Evolutionary conservation across 139 green algal genomes (phyloP).

Genomic region (Chlamydomonas sp.): DNA sequence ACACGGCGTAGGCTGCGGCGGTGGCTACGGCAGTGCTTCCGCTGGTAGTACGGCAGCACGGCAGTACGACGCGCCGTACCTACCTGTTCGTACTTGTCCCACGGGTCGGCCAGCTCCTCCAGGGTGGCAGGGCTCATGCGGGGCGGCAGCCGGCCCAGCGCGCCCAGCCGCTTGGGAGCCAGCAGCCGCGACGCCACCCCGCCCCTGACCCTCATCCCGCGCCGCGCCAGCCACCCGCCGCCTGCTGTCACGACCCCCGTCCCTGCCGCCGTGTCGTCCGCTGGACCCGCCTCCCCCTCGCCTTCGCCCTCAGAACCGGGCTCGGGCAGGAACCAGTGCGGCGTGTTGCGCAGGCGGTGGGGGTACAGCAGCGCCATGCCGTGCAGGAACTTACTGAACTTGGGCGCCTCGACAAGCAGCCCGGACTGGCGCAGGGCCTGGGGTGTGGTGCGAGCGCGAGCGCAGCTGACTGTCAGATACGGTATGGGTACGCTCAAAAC

Average conservation of each 20-base stretch:
- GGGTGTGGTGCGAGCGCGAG: neutral
- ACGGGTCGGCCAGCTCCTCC: conserved; percentile 69
- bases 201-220: neutral
- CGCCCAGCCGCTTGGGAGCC: too few relatives aligned
- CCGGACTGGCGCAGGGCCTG: conserved; percentile 58
- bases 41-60: too few relatives aligned
- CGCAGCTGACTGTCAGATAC: neutral
- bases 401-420: conserved; percentile 77
- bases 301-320: neutral
- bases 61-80: neutral
- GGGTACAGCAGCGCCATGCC: conserved; percentile 59
- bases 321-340: conserved; percentile 80
- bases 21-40: too few relatives aligned
- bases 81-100: conserved; percentile 32
- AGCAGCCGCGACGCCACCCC: neutral
- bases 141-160: neutral
- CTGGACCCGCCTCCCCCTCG: neutral
- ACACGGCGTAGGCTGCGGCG: too few relatives aligned
- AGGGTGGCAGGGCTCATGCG: conserved; percentile 69
- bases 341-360: conserved; percentile 63
- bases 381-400: conserved; percentile 90
- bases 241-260: neutral
- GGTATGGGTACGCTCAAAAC: neutral
- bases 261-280: neutral
- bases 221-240: neutral